Evolutionary conservation across 805 yeast genomes (phyloP).

Genomic region (Wickerhamiella australiensis): DNA sequence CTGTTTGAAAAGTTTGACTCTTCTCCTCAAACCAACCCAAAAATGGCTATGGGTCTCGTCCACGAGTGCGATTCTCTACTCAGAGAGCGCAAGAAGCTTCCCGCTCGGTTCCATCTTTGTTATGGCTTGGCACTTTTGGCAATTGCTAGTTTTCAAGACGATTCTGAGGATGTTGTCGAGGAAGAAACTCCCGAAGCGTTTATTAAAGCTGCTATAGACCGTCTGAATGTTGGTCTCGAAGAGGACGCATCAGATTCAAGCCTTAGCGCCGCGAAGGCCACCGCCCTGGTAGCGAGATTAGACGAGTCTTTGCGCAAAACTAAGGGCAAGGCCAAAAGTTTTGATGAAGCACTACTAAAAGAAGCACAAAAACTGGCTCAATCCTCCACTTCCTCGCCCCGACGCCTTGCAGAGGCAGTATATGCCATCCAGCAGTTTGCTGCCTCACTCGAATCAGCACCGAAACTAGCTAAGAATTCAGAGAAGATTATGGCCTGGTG

Average conservation of each 20-base stretch:
- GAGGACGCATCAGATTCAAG: slow-evolving; percentile 11
- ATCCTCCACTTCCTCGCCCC: not conserved
- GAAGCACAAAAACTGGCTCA: not conserved
- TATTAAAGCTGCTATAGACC: slow-evolving; percentile 61
- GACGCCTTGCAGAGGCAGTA: slow-evolving; percentile 18
- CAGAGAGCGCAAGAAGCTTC: slow-evolving; percentile 24
- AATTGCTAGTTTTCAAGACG: slow-evolving; percentile 24
- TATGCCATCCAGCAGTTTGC: slow-evolving; percentile 14
- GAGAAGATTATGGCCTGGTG: not conserved
- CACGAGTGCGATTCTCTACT: slow-evolving; percentile 82
- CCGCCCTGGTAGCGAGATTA: slow-evolving; percentile 13
- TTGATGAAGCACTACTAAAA: not conserved
- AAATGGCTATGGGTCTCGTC: slow-evolving; percentile 52
- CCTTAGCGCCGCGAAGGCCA: slow-evolving; percentile 18
- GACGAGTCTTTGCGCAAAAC: slow-evolving; percentile 1
- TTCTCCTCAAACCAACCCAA: slow-evolving; percentile 39
- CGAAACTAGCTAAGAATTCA: not conserved
- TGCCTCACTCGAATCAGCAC: slow-evolving; percentile 12
- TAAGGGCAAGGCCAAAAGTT: not conserved
- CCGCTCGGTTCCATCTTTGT: slow-evolving; percentile 47
- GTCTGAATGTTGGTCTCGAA: slow-evolving; percentile 48
- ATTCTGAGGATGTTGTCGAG: slow-evolving; percentile 20
- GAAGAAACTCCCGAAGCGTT: slow-evolving; percentile 26
- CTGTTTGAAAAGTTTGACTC: slow-evolving; percentile 53
- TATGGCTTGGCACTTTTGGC: slow-evolving; percentile 50